A percentile compares a stretch with the other conserved stretches of the same genome.
Conservation (phyloP, 768 basidiomycete species). For the Boletus subcaerulescens region DNA sequence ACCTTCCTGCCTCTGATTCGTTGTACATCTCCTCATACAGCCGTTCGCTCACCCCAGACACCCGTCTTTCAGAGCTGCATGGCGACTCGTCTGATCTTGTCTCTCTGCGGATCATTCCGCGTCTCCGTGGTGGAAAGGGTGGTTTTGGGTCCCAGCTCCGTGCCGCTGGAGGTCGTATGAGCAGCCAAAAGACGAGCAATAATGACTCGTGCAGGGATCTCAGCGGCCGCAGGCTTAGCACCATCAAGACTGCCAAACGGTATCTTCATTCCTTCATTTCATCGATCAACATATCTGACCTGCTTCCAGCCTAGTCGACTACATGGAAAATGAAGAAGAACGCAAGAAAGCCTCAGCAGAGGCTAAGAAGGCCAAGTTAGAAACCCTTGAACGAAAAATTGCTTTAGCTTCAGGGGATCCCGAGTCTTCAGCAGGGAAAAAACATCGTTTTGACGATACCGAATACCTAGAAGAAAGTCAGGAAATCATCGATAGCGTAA, state of each 20-base stretch:
- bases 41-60: constrained; percentile 29
- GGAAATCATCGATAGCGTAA: constrained; percentile 88
- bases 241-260: constrained; percentile 96
- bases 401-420: constrained; percentile 38
- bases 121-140: constrained; percentile 89
- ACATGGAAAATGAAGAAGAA: constrained; percentile 80
- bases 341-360: constrained; percentile 76
- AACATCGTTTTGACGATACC: constrained; percentile 88
- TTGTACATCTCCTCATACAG: constrained; percentile 42
- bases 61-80: constrained; percentile 37
- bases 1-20: constrained; percentile 42
- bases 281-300: neutral
- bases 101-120: constrained; percentile 69
- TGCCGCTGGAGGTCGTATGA: constrained; percentile 97
- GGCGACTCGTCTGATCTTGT: constrained; percentile 41
- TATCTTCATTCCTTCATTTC: constrained; percentile 34
- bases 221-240: constrained; percentile 84
- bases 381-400: constrained; percentile 79
- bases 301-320: constrained; percentile 65
- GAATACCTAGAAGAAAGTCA: constrained; percentile 89
- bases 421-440: constrained; percentile 62
- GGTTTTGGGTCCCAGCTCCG: constrained; percentile 96
- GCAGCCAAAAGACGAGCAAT: constrained; percentile 90
- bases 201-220: constrained; percentile 95
- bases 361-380: constrained; percentile 78